Base-by-base conservation (phyloP, 2,329 filamentous ascomycete genomes). In the Calonectria pseudoturangicola region DNA sequence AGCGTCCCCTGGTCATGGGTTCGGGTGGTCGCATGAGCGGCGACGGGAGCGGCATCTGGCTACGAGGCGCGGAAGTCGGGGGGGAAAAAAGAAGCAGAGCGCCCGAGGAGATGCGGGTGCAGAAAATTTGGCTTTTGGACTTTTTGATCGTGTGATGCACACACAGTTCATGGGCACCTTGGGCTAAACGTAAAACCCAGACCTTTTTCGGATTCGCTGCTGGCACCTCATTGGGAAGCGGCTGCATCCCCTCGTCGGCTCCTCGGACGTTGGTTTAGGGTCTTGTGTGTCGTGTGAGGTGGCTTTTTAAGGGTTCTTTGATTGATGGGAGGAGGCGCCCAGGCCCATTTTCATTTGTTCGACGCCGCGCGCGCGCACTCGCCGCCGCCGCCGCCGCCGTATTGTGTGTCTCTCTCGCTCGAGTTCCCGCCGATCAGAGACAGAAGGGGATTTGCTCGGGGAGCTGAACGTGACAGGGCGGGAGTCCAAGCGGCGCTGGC, bases 21-120 rank as follows among this genome's bases (percentile, higher is more conserved):
- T 71, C 70, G 70, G 70, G 70, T 68, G 70, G 70, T 71, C 70
- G 70, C 64, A 68, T 68, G 64, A 56, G 56, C 58, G 56, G 10
- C 8, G 30, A 28, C 7, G 63, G 43, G n/a, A 15, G 25, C 47
- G 36, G 65, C 28, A 45, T 30, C 13, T 51, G 36, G 51, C n/a
- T 33, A n/a, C 4, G 12, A n/a, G 41, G 25, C 27, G 25, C 70
- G 70, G 70, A 68, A 68, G 70, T 71, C 70, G 70, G 69, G 48
- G 58, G 68, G 21, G n/a, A n/a, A n/a, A 12, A 5, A 33, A 33
- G 2, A 9, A 1, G 4, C 16, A 47, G 15, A 21, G 9, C n/a
- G 2, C 36, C 56, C 45, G 48, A 63, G 39, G 58, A 65, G 21
- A 41, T 48, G 60, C 48, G 39, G 28, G 21, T 45, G 4, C 30